Evolutionary conservation across 257 asterid species (phyloP), one percentile per base, ranked within the genome.

Genomic region (Scutellaria baicalensis): DNA sequence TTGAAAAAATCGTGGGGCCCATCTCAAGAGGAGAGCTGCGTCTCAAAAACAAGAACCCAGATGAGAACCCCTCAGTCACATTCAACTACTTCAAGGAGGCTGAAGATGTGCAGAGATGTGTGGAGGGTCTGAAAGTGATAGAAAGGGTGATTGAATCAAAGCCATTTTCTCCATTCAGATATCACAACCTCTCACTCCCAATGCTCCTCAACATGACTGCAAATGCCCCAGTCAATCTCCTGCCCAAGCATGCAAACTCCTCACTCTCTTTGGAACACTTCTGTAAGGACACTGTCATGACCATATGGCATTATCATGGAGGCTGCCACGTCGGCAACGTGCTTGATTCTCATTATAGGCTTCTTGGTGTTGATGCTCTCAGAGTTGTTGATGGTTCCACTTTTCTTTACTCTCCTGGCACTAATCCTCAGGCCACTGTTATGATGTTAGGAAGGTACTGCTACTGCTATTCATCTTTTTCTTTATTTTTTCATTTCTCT

Each of bases 271-370:
- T 92, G 80, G 97, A 89, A 23, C 96, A 89, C 72, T 92, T 79
- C 31, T 92, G 98, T 3, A 86, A 70, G 79, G 98, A 92, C 63
- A 92, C 92, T 1, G 97, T 92, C 42, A 88, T 86, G 95, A 92
- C 97, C 5, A 92, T 92, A 13, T 92, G 98, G 97, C 98, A 92
- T 48, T 92, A 89, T 39, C 98, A 92, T 45, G 98, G 98, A 4
- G 97, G 98, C 0, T 87, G 98, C 31, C 92, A 82, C 2, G 87
- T 89, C 6, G 83, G 93, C 14, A 72, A 66, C 13, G 96, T 92
- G 2, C 91, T 89, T 9, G 92, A 86, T 66, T 54, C 58, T 2
- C 81, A 92, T 43, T 84, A 84, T 35, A 76, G 67, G 77, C 91
- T 92, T 13, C 13, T 69, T 17, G 98, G 98, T 0, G 78, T 88